Percentiles rank a stretch among this genome's conserved stretches.
Conservation (phyloP, 1,139 yeast species). For the Suhomyces bokatorum region DNA sequence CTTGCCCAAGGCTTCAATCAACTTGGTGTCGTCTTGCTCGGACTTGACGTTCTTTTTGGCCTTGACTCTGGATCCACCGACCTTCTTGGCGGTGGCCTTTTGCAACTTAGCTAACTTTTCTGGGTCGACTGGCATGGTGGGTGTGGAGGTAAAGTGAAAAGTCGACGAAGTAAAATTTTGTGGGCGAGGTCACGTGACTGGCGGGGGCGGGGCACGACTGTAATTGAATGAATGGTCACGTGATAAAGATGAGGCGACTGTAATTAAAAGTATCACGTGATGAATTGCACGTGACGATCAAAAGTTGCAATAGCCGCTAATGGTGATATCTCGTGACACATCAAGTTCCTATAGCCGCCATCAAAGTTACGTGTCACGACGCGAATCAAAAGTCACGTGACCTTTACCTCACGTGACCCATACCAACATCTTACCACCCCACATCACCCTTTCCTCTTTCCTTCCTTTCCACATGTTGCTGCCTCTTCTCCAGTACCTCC, state of each 20-base stretch:
- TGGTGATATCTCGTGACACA: no score
- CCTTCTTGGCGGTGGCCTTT: conserved; percentile 71
- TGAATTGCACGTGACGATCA: no score
- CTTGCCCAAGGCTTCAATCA: conserved; percentile 87
- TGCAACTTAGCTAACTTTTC: conserved; percentile 85
- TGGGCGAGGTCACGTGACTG: conserved; percentile 1
- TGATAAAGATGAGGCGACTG: no score
- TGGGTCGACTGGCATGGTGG: conserved; percentile 78
- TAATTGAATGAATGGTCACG: neutral
- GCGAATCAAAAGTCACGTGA: no score
- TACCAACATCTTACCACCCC: neutral
- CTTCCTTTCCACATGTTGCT: neutral
- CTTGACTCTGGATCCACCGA: conserved; percentile 89
- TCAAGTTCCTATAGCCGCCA: no score
- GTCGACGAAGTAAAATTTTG: conserved; percentile 22
- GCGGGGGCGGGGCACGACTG: neutral
- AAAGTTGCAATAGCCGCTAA: no score
- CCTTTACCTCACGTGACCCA: neutral
- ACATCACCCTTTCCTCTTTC: neutral
- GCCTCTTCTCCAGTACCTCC: conserved; percentile 13
- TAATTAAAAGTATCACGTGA: no score
- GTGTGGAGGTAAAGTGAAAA: conserved; percentile 19
- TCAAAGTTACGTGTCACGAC: no score
- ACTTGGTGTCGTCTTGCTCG: conserved; percentile 86
- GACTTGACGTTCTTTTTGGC: conserved; percentile 64